Base-by-base conservation (phyloP, 2,329 filamentous ascomycete genomes). In the Curvularia eragrostidis region DNA sequence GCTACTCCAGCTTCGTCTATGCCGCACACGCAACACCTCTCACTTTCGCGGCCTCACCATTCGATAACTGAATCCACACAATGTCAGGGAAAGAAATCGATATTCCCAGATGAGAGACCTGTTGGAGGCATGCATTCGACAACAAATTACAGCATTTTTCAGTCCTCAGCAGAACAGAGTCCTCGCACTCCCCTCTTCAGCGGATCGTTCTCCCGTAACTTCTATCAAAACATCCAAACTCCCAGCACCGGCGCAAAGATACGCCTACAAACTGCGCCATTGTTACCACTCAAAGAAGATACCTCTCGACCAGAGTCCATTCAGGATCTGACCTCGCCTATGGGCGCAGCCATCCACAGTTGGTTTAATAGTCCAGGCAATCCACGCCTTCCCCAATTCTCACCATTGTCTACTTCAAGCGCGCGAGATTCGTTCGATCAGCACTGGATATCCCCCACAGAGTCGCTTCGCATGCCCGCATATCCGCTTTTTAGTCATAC, bases 371-470 rank as follows among this genome's bases (percentile, higher is more conserved):
- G 21, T 13, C 26, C 52, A 28, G 10, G 54, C 34, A 19, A 50
- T 34, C 9, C 54, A 42, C 26, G 30, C 47, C 3, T 48, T 5
- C 26, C 30, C 8, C 42, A 50, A 12, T 28, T 53, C 52, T 57
- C 42, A 39, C 38, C n/a, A 30, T 21, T 10, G 10, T 32, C 15
- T 61, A 19, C 65, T 3, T 43, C 58, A 5, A 62, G 56, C 43
- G 54, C 59, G 13, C 60, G 61, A 7, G 50, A 61, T 15, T 44
- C 59, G 7, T 61, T 62, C n/a, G 68, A 68, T 21, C 54, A 61
- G 19, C 54, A 67, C 15, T 52, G 67, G 23, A 46, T 67, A 0
- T 59, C 53, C 3, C 66, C 65, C 1, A 42, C 63, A 5, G 67
- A 68, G 21, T 63, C 65, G 2, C 62, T 54, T 3, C 36, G 58